Base-by-base conservation (phyloP, 164 flowering plant genomes). In the Magnolia officinalis region DNA sequence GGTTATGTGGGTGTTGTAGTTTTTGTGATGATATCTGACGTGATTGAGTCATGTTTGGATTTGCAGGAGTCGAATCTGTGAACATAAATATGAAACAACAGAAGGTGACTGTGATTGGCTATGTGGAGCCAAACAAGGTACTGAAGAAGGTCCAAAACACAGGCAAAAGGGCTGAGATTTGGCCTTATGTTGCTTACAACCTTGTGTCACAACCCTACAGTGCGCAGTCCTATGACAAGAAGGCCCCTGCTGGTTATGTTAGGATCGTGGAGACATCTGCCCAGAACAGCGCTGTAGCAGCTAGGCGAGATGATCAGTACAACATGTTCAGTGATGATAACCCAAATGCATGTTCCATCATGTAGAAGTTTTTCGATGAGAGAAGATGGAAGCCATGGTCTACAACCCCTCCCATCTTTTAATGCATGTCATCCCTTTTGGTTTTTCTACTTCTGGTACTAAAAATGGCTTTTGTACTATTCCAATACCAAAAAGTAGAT, bases 111-210 rank as follows among this genome's bases (percentile, higher is more conserved):
- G 96, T 94, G 63, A 86, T 83, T 3, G 98, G 98, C 0, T 84
- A 80, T 79, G 92, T 90, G 65, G 97, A 94, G 9, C 80, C 89
- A 49, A 86, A 82, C 77, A 89, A 90, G 77, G 94, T 94, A 67
- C 67, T 94, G 85, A 81, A 86, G 77, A 93, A 85, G 69, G 97
- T 88, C 0, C 74, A 87, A 78, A 66, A 86, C 18, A 92, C 95
- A 8, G 87, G 88, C 81, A 94, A 92, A 81, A 92, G 86, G 74
- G 85, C 81, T 50, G 97, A 92, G 87, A 21, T 86, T 61, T 94
- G 98, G 98, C 97, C 98, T 10, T 94, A 89, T 71, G 94, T 94
- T 0, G 97, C 98, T 4, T 89, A 88, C 87, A 89, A 78, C 24
- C 72, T 86, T 77, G 88, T 89, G 50, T 86, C 91, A 7, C 81